Evolutionary conservation across 805 yeast genomes (phyloP).

Genomic region (Lipomyces oligophaga): DNA sequence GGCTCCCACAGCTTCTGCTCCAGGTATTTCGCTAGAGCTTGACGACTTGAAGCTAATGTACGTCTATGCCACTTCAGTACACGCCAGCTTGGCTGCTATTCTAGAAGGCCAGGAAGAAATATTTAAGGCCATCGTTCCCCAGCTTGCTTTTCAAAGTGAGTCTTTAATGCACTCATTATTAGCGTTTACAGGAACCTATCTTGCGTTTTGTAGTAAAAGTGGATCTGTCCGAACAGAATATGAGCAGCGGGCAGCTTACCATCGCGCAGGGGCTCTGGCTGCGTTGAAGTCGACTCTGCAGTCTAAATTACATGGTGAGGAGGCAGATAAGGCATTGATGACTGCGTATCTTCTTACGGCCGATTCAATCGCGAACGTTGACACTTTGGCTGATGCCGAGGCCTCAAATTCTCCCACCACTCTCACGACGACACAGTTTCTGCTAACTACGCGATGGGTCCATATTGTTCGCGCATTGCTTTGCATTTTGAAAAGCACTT

Average conservation of each 20-base stretch:
- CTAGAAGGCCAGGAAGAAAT: conserved; percentile 82
- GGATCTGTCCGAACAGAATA: not conserved
- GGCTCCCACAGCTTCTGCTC: too few relatives aligned
- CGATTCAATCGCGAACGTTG: conserved; percentile 53
- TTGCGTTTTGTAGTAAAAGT: conserved; percentile 51
- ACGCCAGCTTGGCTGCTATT: conserved; percentile 83
- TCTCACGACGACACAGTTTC: conserved; percentile 46
- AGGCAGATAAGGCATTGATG: conserved; percentile 78
- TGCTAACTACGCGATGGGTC: conserved; percentile 94
- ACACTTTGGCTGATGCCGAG: conserved; percentile 1
- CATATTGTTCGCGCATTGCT: conserved; percentile 97
- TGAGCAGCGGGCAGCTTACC: conserved; percentile 37
- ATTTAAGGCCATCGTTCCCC: conserved; percentile 86
- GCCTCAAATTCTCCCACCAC: conserved; percentile 67
- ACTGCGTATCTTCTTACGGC: conserved; percentile 88
- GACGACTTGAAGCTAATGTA: conserved; percentile 78
- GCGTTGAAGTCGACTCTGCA: conserved; percentile 80
- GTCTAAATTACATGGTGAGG: conserved; percentile 66
- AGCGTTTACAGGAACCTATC: conserved; percentile 89
- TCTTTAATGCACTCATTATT: conserved; percentile 87
- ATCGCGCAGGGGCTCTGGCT: conserved; percentile 81
- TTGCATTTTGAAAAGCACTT: conserved; percentile 90
- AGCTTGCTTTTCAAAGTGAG: conserved; percentile 81
- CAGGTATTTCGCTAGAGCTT: conserved; percentile 52
- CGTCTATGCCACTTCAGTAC: conserved; percentile 80